These are phyloP conservation scores for Emydomyces testavorans DNA, from an alignment of 2,329 filamentous ascomycete genomes.

Conservation along the genomic window DNA sequence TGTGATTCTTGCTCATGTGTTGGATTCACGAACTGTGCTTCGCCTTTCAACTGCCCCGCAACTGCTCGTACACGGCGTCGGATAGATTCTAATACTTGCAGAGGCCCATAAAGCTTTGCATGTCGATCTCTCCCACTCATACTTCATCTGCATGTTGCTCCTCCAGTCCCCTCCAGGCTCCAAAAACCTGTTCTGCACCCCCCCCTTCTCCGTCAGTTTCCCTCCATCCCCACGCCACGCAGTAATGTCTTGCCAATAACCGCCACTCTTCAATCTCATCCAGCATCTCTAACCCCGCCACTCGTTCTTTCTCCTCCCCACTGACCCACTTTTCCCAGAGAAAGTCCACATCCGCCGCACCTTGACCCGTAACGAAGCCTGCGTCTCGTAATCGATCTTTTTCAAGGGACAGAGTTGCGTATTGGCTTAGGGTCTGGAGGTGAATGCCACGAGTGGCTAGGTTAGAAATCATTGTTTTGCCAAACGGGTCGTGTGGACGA, in stretches of 20 bases:
- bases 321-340: constrained; percentile 69
- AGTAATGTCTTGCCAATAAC: constrained; percentile 76
- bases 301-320: constrained; percentile 60
- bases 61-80: too few relatives aligned
- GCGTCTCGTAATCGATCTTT: constrained; percentile 52
- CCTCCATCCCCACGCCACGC: constrained; percentile 78
- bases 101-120: background rate
- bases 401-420: constrained; percentile 58
- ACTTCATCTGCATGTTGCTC: constrained; percentile 18
- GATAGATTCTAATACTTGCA: too few relatives aligned
- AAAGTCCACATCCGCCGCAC: constrained; percentile 50
- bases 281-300: constrained; percentile 70
- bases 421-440: constrained; percentile 69
- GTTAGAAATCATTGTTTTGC: constrained; percentile 83
- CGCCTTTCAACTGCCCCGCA: too few relatives aligned
- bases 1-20: too few relatives aligned
- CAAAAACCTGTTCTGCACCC: constrained; percentile 22
- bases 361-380: constrained; percentile 51
- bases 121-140: background rate
- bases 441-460: constrained; percentile 68
- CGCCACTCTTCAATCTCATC: constrained; percentile 95
- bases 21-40: too few relatives aligned
- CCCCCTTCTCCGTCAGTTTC: constrained; percentile 35
- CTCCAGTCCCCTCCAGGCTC: constrained; percentile 28
- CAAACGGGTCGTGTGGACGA: constrained; percentile 71